Evolutionary conservation across 768 basidiomycete species (phyloP).

Genomic region (Russula emetica): DNA sequence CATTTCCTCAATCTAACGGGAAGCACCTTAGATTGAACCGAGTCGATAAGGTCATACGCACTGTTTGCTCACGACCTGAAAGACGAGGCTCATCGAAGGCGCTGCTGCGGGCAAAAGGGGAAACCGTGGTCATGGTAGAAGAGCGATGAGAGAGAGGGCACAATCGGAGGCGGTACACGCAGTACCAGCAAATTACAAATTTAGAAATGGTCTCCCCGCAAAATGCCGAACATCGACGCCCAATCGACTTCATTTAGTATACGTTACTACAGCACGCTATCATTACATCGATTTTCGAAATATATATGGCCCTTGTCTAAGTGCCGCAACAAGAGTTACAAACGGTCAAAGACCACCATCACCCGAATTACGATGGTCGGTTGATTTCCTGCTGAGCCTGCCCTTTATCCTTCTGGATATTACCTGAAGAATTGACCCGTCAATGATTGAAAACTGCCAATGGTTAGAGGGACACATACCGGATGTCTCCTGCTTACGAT

Average conservation of each 20-base stretch:
- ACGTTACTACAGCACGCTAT: too few relatives aligned
- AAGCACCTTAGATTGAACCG: background rate
- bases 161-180: background rate
- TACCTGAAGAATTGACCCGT: conserved; percentile 39
- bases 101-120: conserved; percentile 41
- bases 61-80: conserved; percentile 39
- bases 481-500: conserved; percentile 46
- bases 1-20: conserved; percentile 88
- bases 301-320: too few relatives aligned
- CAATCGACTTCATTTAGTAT: too few relatives aligned
- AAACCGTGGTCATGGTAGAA: conserved; percentile 38
- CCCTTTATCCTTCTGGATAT: conserved; percentile 52
- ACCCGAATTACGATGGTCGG: conserved; percentile 12
- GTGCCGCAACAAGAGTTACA: too few relatives aligned
- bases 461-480: conserved; percentile 36
- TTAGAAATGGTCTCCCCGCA: background rate
- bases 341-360: background rate
- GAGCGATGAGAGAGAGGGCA: background rate
- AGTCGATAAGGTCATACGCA: conserved; percentile 26
- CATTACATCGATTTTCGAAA: too few relatives aligned
- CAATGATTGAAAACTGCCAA: background rate
- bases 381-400: conserved; percentile 51
- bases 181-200: too few relatives aligned
- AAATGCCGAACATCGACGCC: background rate
- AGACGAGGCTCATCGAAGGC: conserved; percentile 40